Base-by-base conservation (phyloP, 164 flowering plant genomes). In the Piper betle region DNA sequence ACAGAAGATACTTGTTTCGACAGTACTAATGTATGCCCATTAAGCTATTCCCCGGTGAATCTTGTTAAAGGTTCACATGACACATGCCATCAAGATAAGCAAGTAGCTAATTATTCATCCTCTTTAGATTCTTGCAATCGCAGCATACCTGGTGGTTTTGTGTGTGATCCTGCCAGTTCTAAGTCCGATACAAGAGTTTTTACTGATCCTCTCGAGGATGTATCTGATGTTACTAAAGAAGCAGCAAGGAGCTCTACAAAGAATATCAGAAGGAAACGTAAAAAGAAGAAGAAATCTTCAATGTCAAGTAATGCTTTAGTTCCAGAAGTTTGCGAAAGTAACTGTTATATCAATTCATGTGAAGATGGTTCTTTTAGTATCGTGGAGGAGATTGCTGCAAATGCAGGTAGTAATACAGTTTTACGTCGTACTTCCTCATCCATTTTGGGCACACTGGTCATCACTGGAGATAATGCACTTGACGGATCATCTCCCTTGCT, bases 261-360 rank as follows among this genome's bases (percentile, higher is more conserved):
- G 46, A 42, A 77, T 65, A 62, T 67, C 19, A 79, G 68, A 67
- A 84, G 73, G 77, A 79, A 79, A 56, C 72, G 73, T 38, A 75
- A 73, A 63, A 69, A 65, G 40, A 61, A 64, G 18, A 80, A 72
- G 66, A 80, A 69, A 58, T 52, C 53, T 53, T 65, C 71, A 43
- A 25, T 2, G 33, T 38, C 57, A 42, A 42, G 9, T 42, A 42
- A 10, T 42, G 11, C 6, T 6, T 10, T 6, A 42, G 9, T 42
- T 42, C 0, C 11, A 10, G 46, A 42, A 42, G 46, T 6, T 42
- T 25, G 33, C 33, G n/a, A n/a, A n/a, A 41, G 43, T 41, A 41
- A 41, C 9, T 41, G 43, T 41, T 9, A 41, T 9, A 41, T 41
- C 9, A 10, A 42, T 42, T 6, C 46, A 42, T 42, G 46, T 42